Conservation (phyloP, 164 flowering plant species). For the Stephania yunnanensis region DNA sequence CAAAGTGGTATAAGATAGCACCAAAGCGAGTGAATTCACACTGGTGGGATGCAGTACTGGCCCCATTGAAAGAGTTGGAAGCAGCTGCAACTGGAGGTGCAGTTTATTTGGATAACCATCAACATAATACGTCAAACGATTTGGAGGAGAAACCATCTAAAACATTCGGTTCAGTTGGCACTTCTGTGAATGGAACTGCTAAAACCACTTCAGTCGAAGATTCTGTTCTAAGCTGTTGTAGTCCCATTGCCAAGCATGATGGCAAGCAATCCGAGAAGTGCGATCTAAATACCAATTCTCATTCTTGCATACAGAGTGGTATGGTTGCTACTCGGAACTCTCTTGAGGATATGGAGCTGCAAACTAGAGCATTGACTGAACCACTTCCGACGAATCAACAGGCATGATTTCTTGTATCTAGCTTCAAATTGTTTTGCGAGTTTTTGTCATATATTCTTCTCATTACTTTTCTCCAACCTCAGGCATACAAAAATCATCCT, state of each 20-base stretch:
- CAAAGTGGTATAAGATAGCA: conserved; percentile 79
- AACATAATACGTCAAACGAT: conserved; percentile 14
- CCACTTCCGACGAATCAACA: conserved; percentile 98
- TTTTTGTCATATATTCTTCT: conserved; percentile 5
- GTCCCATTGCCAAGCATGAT: conserved; percentile 6
- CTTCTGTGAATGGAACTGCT: conserved; percentile 1
- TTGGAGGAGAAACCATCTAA: conserved; percentile 16
- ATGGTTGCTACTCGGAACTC: conserved; percentile 33
- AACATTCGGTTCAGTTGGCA: conserved; percentile 9
- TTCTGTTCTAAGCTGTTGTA: conserved; percentile 7
- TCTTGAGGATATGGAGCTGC: conserved; percentile 92
- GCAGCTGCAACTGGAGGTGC: conserved; percentile 48
- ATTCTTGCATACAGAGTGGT: conserved; percentile 21
- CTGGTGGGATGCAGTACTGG: conserved; percentile 88
- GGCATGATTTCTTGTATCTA: conserved; percentile 29
- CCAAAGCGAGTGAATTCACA: conserved; percentile 50
- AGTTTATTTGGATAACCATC: conserved; percentile 21
- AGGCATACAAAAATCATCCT: conserved; percentile 82
- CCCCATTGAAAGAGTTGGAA: conserved; percentile 72
- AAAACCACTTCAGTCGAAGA: conserved; percentile 6
- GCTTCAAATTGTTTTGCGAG: background rate
- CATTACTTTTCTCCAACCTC: conserved; percentile 19
- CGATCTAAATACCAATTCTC: conserved; percentile 13
- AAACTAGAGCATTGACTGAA: conserved; percentile 85
- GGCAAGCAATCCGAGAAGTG: conserved; percentile 11